A percentile compares a stretch with the other conserved stretches of the same genome.
Conservation (phyloP, 208 protist species). For the Leishmania turanica region DNA sequence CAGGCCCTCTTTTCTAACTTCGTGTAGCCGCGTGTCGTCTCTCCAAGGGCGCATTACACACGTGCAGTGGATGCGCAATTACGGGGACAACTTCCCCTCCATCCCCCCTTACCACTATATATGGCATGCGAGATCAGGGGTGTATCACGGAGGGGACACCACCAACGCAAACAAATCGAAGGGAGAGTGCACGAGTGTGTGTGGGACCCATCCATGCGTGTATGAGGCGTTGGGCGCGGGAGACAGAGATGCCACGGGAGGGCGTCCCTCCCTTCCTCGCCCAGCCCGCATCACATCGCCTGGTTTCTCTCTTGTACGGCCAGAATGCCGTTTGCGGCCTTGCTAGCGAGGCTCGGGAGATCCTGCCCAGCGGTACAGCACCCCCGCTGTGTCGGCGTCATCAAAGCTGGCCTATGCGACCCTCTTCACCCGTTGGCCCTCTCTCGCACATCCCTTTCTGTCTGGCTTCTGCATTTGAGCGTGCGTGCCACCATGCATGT, state of each 20-base stretch:
- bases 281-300: not conserved
- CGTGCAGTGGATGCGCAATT: not conserved
- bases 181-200: not conserved
- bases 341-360: not conserved
- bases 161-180: not conserved
- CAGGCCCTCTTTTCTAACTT: not conserved
- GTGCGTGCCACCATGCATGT: not conserved
- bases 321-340: not conserved
- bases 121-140: not conserved
- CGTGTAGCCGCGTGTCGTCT: not conserved
- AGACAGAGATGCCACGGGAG: too few relatives aligned
- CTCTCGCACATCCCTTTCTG: not conserved
- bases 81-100: too few relatives aligned
- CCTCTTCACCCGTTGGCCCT: not conserved
- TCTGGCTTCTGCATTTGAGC: not conserved
- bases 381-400: not conserved
- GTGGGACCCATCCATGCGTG: not conserved
- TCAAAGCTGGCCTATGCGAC: not conserved
- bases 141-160: not conserved
- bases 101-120: not conserved
- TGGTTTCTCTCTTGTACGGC: not conserved
- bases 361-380: not conserved
- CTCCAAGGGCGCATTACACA: not conserved
- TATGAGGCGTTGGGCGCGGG: not conserved
- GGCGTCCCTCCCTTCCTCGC: not conserved